These are phyloP conservation scores for Cryphonectria radicalis DNA, from an alignment of 2,329 filamentous ascomycete genomes.

Conservation along the genomic window DNA sequence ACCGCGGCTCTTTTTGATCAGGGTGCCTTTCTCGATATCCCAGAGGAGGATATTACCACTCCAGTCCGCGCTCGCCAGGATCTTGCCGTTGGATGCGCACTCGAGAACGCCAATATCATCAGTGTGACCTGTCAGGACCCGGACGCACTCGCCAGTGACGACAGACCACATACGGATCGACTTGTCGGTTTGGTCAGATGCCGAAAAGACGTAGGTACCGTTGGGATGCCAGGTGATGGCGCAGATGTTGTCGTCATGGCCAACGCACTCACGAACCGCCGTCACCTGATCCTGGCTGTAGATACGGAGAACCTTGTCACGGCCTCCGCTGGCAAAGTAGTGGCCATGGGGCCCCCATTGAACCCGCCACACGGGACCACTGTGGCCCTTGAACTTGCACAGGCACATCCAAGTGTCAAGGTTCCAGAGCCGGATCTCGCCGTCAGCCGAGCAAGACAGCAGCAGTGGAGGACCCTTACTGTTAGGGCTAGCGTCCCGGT, in stretches of 20 bases:
- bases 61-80: constrained; percentile 88
- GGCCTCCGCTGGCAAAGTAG: constrained; percentile 87
- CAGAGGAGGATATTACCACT: constrained; percentile 91
- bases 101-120: constrained; percentile 85
- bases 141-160: constrained; percentile 82
- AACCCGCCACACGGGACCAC: constrained; percentile 85
- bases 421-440: constrained; percentile 89
- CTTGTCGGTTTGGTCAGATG: constrained; percentile 81
- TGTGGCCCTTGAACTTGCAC: constrained; percentile 91
- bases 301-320: constrained; percentile 86
- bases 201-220: constrained; percentile 90
- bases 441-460: constrained; percentile 85
- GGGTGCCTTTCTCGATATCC: constrained; percentile 85
- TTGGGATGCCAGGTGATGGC: constrained; percentile 94
- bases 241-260: constrained; percentile 93
- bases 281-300: constrained; percentile 95
- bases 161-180: constrained; percentile 98
- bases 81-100: constrained; percentile 85
- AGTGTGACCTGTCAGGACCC: constrained; percentile 89
- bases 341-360: constrained; percentile 92
- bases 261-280: constrained; percentile 83
- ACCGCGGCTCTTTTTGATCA: constrained; percentile 90
- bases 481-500: constrained; percentile 42
- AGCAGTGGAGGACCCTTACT: constrained; percentile 72
- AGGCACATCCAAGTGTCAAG: constrained; percentile 90